These are phyloP conservation scores for Zalaria obscura DNA, from an alignment of 2,329 filamentous ascomycete genomes.

Conservation along the genomic window DNA sequence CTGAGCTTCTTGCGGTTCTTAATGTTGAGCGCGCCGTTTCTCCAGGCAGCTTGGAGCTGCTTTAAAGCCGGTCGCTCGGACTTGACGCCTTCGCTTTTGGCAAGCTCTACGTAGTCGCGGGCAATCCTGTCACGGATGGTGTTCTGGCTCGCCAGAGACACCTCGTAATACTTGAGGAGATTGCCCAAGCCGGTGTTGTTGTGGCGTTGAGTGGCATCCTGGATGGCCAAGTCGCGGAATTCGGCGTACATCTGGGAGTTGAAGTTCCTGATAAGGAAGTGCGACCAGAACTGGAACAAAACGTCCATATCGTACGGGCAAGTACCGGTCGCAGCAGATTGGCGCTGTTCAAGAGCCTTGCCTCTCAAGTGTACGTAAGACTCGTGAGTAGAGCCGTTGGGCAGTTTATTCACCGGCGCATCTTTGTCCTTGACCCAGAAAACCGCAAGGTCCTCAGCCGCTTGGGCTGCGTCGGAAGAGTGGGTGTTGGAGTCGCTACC, in stretches of 20 bases:
- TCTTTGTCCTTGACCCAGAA: slow-evolving; percentile 39
- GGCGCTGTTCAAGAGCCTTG: slow-evolving; percentile 36
- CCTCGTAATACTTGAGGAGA: slow-evolving; percentile 52
- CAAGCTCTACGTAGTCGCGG: slow-evolving; percentile 40
- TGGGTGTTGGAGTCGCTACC: not conserved
- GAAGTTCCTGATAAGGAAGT: slow-evolving; percentile 60
- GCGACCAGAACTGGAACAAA: slow-evolving; percentile 62
- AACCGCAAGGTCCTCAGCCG: slow-evolving; percentile 14
- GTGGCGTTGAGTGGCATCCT: slow-evolving; percentile 42
- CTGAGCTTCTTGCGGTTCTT: slow-evolving; percentile 43
- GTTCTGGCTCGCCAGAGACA: slow-evolving; percentile 37
- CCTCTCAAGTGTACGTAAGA: slow-evolving; percentile 33
- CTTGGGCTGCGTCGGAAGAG: not conserved
- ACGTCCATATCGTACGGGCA: slow-evolving; percentile 47
- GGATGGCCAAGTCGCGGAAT: slow-evolving; percentile 52
- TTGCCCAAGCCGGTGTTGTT: slow-evolving; percentile 44
- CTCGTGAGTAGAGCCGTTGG: slow-evolving; percentile 31
- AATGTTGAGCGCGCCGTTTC: slow-evolving; percentile 38
- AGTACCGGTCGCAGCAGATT: slow-evolving; percentile 25
- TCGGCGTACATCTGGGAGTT: slow-evolving; percentile 63
- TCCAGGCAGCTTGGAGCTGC: slow-evolving; percentile 37
- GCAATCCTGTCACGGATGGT: slow-evolving; percentile 39
- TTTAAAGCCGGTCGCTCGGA: slow-evolving; percentile 32
- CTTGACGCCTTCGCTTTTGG: slow-evolving; percentile 30
- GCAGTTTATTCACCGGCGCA: slow-evolving; percentile 26